These are phyloP conservation scores for Trichoderma reesei DNA, from an alignment of 495 filamentous ascomycete genomes.

Conservation along the genomic window DNA sequence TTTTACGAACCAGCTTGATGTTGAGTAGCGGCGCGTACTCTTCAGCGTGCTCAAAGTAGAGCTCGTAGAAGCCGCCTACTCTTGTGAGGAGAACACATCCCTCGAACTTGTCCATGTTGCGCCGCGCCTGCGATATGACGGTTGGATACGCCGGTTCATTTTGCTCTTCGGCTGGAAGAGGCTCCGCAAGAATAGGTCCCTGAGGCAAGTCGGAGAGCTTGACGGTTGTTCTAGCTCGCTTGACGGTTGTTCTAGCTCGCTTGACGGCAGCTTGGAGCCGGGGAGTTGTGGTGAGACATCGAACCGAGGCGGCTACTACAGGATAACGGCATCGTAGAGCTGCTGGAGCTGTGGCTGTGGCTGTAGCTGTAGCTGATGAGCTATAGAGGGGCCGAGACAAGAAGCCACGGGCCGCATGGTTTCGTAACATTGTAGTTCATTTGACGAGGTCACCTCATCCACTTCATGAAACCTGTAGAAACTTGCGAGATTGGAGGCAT, in stretches of 20 bases:
- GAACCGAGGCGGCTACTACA: not conserved
- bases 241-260: conserved; percentile 33
- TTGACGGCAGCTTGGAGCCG: not conserved
- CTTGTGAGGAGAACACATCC: conserved; percentile 84
- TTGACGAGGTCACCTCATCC: not conserved
- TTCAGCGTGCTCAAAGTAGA: conserved; percentile 91
- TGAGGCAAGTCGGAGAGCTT: conserved; percentile 59
- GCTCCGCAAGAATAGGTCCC: conserved; percentile 30
- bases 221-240: conserved; percentile 38
- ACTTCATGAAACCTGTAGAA: not conserved
- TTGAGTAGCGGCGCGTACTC: conserved; percentile 78
- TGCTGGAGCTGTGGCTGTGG: not conserved
- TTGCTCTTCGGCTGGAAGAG: conserved; percentile 25
- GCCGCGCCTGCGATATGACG: conserved; percentile 78
- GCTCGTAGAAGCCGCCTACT: conserved; percentile 91
- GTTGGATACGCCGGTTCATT: conserved; percentile 61
- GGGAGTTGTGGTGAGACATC: not conserved
- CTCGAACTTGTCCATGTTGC: conserved; percentile 82
- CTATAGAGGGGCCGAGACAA: not conserved
- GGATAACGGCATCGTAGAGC: not conserved
- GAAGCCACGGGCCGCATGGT: not conserved
- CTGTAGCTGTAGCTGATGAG: not conserved
- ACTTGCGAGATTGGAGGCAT: not conserved
- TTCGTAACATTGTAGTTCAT: not conserved
- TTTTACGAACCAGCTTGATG: conserved; percentile 76